A percentile compares a stretch with the other conserved stretches of the same genome.
These are phyloP conservation scores for Plasmodium falciparum DNA, from an alignment of 169 alveolate genomes.

Conservation along the genomic window DNA sequence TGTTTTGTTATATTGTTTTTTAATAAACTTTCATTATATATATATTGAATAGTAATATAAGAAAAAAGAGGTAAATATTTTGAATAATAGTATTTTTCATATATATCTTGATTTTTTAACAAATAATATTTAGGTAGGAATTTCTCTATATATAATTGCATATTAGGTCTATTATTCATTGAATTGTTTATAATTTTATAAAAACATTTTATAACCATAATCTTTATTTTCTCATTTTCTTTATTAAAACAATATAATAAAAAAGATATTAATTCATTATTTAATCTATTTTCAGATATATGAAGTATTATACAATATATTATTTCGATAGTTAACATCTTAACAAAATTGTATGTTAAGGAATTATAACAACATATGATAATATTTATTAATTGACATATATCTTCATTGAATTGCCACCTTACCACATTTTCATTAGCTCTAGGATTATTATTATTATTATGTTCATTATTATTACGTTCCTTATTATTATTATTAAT, in stretches of 20 bases:
- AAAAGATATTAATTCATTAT: slow-evolving; percentile 36
- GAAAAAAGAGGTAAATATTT: slow-evolving; percentile 66
- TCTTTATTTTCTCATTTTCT: slow-evolving; percentile 40
- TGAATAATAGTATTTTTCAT: slow-evolving; percentile 36
- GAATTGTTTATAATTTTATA: slow-evolving; percentile 43
- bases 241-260: slow-evolving; percentile 51
- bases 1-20: neutral
- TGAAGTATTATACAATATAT: slow-evolving; percentile 30
- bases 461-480: neutral
- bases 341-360: slow-evolving; percentile 19
- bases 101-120: slow-evolving; percentile 32
- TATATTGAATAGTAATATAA: slow-evolving; percentile 24
- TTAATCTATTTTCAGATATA: slow-evolving; percentile 6
- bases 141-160: slow-evolving; percentile 32
- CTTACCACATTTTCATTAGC: neutral
- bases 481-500: too few relatives aligned
- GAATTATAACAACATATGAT: slow-evolving; percentile 39
- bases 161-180: slow-evolving; percentile 6
- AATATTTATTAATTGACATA: slow-evolving; percentile 27
- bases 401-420: slow-evolving; percentile 43
- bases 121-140: slow-evolving; percentile 41
- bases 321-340: slow-evolving; percentile 25
- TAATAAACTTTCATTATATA: slow-evolving; percentile 42
- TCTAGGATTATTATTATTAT: neutral
- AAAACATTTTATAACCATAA: slow-evolving; percentile 35